phyloP scores from a whole-genome alignment of 2,329 filamentous ascomycete genomes.

The Hirsutella minnesotensis region DNA sequence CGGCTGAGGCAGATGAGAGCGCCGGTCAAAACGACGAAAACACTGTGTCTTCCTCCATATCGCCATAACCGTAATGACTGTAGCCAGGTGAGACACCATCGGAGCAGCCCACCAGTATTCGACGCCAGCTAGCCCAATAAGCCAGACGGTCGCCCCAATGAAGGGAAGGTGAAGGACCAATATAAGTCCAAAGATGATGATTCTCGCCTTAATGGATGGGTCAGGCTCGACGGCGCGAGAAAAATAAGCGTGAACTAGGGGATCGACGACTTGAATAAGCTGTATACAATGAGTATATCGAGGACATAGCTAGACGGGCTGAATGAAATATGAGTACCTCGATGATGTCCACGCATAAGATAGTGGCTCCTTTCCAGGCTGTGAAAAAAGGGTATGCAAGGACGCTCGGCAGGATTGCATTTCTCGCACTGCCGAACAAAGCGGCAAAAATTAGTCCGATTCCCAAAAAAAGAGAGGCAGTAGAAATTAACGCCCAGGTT shows the following conservation, averaged over 20 bases:
- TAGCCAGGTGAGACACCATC: neutral
- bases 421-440: neutral
- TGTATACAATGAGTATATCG: neutral
- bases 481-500: neutral
- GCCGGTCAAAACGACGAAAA: neutral
- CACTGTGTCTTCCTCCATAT: neutral
- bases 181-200: neutral
- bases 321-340: neutral
- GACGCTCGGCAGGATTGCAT: neutral
- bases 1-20: neutral
- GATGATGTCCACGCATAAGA: neutral
- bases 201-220: neutral
- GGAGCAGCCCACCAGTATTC: neutral
- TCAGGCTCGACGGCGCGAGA: neutral
- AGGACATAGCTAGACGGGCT: neutral
- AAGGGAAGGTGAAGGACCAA: conserved; percentile 1
- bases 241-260: neutral
- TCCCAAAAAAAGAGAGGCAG: neutral
- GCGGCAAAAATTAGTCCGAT: neutral
- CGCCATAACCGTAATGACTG: neutral
- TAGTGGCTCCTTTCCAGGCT: neutral
- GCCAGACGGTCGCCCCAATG: neutral
- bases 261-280: conserved; percentile 1
- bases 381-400: neutral
- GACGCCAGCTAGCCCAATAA: neutral